Evolutionary conservation across 768 basidiomycete genomes (phyloP).

Genomic region (Phaeolepiota aurea): DNA sequence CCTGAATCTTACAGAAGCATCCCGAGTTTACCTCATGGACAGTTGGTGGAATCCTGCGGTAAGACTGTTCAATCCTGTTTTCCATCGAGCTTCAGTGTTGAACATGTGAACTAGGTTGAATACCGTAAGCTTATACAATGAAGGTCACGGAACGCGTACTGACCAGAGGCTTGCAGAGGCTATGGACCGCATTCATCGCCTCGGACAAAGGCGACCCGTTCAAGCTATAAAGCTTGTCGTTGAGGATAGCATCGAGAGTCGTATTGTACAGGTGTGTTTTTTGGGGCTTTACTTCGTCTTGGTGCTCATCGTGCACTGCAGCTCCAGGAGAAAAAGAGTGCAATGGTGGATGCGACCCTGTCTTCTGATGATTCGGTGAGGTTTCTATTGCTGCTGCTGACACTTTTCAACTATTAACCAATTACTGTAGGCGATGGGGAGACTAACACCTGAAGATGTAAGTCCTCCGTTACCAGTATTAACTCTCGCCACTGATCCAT

Average conservation of each 20-base stretch:
- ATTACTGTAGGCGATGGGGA: conserved; percentile 71
- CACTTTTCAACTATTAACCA: conserved; percentile 6
- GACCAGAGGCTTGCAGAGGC: conserved; percentile 75
- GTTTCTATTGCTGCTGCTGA: conserved; percentile 5
- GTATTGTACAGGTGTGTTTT: conserved; percentile 69
- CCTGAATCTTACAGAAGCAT: conserved; percentile 84
- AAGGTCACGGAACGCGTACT: too few species aligned
- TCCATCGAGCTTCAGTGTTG: not conserved
- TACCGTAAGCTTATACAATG: conserved; percentile 48
- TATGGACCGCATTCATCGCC: conserved; percentile 95
- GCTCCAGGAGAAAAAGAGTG: conserved; percentile 96
- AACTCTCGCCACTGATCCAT: conserved; percentile 2
- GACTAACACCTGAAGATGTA: conserved; percentile 81
- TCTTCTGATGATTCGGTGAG: conserved; percentile 73
- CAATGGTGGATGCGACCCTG: conserved; percentile 87
- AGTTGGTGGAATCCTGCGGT: conserved; percentile 99
- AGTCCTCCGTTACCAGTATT: conserved; percentile 15
- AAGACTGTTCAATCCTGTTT: conserved; percentile 11
- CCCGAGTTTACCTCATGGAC: conserved; percentile 94
- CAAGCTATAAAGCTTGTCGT: conserved; percentile 90
- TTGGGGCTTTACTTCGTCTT: not conserved
- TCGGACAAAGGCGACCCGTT: conserved; percentile 92
- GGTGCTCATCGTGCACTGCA: conserved; percentile 13
- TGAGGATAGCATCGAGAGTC: conserved; percentile 93
- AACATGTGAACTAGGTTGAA: conserved; percentile 44